phyloP scores from a whole-genome alignment of 2,329 filamentous ascomycete genomes.

The Pyrenophora seminiperda region DNA sequence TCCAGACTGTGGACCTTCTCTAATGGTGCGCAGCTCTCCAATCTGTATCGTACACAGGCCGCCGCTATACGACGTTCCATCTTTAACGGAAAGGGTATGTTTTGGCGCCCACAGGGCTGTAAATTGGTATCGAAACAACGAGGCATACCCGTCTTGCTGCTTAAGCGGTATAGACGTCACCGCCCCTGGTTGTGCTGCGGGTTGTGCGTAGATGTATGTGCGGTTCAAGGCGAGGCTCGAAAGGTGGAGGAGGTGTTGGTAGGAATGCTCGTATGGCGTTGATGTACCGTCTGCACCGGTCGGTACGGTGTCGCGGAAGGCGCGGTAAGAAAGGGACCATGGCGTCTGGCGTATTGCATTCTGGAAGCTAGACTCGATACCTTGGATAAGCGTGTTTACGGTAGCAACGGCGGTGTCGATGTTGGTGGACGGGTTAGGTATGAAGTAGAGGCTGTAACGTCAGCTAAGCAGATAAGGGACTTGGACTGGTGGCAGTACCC shows the following conservation, averaged over 20 bases:
- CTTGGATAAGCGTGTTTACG: slow-evolving; percentile 29
- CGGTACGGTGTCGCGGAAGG: slow-evolving; percentile 39
- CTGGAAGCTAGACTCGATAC: slow-evolving; percentile 36
- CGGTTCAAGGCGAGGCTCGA: slow-evolving; percentile 26
- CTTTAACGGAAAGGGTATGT: slow-evolving; percentile 27
- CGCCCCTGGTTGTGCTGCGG: slow-evolving; percentile 12
- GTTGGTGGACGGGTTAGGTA: slow-evolving; percentile 33
- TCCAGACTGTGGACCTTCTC: slow-evolving; percentile 26
- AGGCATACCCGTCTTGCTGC: slow-evolving; percentile 30
- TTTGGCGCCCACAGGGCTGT: slow-evolving; percentile 37
- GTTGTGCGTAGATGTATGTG: slow-evolving; percentile 36
- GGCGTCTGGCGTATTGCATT: slow-evolving; percentile 24
- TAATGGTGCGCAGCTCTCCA: slow-evolving; percentile 32
- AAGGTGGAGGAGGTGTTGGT: slow-evolving; percentile 40
- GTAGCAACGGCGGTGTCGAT: slow-evolving; percentile 31
- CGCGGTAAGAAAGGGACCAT: slow-evolving; percentile 42
- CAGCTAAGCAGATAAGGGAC: not conserved
- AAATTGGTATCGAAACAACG: slow-evolving; percentile 26
- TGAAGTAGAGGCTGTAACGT: slow-evolving; percentile 39
- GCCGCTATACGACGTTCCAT: slow-evolving; percentile 28
- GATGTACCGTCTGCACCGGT: slow-evolving; percentile 22
- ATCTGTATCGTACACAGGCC: slow-evolving; percentile 37
- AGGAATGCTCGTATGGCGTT: slow-evolving; percentile 26
- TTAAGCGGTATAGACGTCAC: slow-evolving; percentile 32
- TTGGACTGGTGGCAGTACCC: slow-evolving; percentile 12